Evolutionary conservation across 371 early-diverging fungal species (phyloP).

Genomic region (Coemansia sp.): DNA sequence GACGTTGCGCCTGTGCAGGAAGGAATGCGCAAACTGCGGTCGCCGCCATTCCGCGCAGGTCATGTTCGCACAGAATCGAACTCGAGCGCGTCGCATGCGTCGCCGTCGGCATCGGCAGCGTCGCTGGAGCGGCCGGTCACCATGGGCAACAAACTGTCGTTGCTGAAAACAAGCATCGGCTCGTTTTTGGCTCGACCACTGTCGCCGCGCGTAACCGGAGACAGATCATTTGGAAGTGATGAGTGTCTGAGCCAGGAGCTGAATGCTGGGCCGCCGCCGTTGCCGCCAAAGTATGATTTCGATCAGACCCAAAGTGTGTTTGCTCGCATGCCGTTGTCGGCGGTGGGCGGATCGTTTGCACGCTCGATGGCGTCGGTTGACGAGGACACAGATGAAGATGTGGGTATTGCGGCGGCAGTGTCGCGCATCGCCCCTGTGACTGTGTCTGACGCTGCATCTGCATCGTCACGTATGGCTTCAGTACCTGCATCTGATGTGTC

Average conservation of each 20-base stretch:
- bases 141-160: constrained; percentile 6
- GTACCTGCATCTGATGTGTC: neutral
- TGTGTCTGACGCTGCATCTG: neutral
- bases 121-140: constrained; percentile 1
- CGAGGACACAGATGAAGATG: constrained; percentile 33
- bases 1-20: neutral
- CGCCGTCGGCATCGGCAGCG: neutral
- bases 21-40: neutral
- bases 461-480: neutral
- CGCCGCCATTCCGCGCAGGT: constrained; percentile 1
- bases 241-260: too few relatives aligned
- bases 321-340: constrained; percentile 4
- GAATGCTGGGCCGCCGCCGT: neutral
- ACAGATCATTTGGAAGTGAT: neutral
- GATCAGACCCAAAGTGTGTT: neutral
- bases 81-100: constrained; percentile 2
- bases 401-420: constrained; percentile 36
- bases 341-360: neutral
- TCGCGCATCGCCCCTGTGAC: neutral
- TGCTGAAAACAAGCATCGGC: constrained; percentile 38
- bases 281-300: neutral
- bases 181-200: constrained; percentile 29
- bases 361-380: neutral
- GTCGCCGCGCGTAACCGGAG: neutral
- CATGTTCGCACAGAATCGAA: constrained; percentile 13